Evolutionary conservation across 805 yeast genomes (phyloP).

Genomic region (Candida boleticola): DNA sequence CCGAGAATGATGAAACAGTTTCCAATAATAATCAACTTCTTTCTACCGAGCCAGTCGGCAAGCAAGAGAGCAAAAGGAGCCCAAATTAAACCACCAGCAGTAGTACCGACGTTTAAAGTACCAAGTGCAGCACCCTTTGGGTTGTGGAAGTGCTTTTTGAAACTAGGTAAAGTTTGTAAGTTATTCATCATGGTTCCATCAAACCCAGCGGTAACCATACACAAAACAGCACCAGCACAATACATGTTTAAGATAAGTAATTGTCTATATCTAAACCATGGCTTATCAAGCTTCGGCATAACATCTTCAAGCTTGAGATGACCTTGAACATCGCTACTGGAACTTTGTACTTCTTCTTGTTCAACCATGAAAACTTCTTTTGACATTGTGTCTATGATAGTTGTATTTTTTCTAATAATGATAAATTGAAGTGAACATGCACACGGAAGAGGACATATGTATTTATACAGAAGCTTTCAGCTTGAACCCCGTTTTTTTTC

Average conservation of each 20-base stretch:
- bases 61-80: conserved; percentile 25
- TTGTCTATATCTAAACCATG: conserved; percentile 37
- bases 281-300: too few species aligned
- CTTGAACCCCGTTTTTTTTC: too few species aligned
- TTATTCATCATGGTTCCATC: conserved; percentile 53
- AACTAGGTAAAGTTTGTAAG: conserved; percentile 42
- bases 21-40: conserved; percentile 25
- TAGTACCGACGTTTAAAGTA: conserved; percentile 39
- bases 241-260: conserved; percentile 34
- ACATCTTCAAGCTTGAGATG: too few species aligned
- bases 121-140: conserved; percentile 42
- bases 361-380: too few species aligned
- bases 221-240: conserved; percentile 40
- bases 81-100: conserved; percentile 38
- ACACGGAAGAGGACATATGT: too few species aligned
- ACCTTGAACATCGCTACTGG: too few species aligned
- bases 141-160: conserved; percentile 38
- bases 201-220: conserved; percentile 49
- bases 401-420: too few species aligned
- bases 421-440: too few species aligned
- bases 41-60: conserved; percentile 43
- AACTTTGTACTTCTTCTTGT: too few species aligned
- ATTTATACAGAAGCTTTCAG: too few species aligned
- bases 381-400: too few species aligned
- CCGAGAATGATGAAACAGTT: conserved; percentile 28